Conservation (phyloP, 352 stramenopile genomes). For the Aphanomyces invadans region DNA sequence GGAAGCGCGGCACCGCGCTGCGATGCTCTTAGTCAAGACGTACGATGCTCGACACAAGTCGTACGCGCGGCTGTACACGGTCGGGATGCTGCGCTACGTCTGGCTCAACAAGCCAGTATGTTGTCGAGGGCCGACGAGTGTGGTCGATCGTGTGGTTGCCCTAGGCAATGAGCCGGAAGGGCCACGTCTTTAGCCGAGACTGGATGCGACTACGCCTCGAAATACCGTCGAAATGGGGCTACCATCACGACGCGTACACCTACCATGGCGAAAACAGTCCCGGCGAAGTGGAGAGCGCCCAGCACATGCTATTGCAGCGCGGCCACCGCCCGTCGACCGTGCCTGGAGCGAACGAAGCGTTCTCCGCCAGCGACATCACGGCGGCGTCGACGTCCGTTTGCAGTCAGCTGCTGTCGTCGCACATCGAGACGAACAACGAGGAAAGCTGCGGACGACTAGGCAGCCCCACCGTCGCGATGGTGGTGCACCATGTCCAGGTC, state of each 20-base stretch:
- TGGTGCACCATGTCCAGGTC: not conserved
- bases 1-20: slow-evolving; percentile 52
- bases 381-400: not conserved
- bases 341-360: not conserved
- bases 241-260: slow-evolving; percentile 1
- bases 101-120: slow-evolving; percentile 23
- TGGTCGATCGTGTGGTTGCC: not conserved
- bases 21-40: slow-evolving; percentile 66
- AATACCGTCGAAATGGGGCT: slow-evolving; percentile 4
- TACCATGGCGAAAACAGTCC: no score
- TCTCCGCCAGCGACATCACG: not conserved
- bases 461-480: not conserved
- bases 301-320: not conserved
- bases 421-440: not conserved
- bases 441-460: not conserved
- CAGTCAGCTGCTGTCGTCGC: slow-evolving; percentile 4
- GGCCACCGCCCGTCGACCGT: not conserved
- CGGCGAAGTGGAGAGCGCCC: not conserved
- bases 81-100: slow-evolving; percentile 21
- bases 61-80: slow-evolving; percentile 46
- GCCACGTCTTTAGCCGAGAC: slow-evolving; percentile 8
- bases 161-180: not conserved
- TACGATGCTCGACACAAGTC: slow-evolving; percentile 53
- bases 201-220: not conserved
- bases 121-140: no score